Conservation (phyloP, 2,329 filamentous ascomycete genomes). For the Davidsoniella neocaledoniae region DNA sequence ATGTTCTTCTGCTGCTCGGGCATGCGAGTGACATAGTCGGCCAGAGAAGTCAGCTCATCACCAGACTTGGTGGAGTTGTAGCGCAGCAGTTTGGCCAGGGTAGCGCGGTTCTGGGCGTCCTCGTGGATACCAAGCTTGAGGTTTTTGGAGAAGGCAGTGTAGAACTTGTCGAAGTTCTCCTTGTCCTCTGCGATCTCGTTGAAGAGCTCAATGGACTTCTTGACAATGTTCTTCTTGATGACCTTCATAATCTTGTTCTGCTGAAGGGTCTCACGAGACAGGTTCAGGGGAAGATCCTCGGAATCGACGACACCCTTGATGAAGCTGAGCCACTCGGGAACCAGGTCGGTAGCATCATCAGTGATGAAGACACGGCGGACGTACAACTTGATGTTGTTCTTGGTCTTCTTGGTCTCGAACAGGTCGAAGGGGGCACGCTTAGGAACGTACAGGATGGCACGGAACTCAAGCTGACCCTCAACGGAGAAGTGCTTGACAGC, state of each 20-base stretch:
- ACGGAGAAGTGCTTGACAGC: conserved; percentile 99
- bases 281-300: conserved; percentile 96
- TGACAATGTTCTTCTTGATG: conserved; percentile 99
- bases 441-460: conserved; percentile 96
- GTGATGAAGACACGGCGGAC: conserved; percentile 99
- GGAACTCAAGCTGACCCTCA: conserved; percentile 99
- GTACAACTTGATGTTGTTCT: conserved; percentile 99
- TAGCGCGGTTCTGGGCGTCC: conserved; percentile 88
- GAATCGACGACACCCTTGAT: conserved; percentile 99
- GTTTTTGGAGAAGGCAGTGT: conserved; percentile 99
- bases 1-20: conserved; percentile 99
- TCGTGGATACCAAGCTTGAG: conserved; percentile 99
- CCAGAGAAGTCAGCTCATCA: conserved; percentile 83
- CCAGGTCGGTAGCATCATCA: conserved; percentile 95
- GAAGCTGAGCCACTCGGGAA: conserved; percentile 98
- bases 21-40: conserved; percentile 98
- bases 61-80: conserved; percentile 99
- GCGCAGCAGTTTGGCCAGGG: conserved; percentile 93
- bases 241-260: conserved; percentile 99
- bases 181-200: conserved; percentile 97
- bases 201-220: conserved; percentile 99
- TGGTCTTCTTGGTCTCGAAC: conserved; percentile 99
- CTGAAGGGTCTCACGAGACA: conserved; percentile 99
- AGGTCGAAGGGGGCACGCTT: conserved; percentile 99
- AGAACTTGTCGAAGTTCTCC: conserved; percentile 99